These are phyloP conservation scores for Ogataea minuta DNA, from an alignment of 805 yeast species.

Conservation along the genomic window DNA sequence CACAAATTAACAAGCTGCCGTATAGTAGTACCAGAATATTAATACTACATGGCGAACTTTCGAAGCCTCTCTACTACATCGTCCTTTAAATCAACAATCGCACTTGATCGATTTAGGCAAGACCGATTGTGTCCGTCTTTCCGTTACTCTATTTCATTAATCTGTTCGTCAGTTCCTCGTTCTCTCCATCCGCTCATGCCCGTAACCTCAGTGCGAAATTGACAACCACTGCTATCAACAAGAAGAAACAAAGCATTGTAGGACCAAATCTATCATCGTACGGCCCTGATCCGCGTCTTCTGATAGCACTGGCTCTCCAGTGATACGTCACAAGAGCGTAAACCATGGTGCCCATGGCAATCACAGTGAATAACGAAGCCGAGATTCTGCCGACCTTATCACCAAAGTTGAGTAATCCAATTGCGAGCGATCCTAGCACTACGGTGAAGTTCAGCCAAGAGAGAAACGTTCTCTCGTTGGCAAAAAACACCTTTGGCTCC, in stretches of 20 bases:
- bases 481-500: constrained; percentile 98
- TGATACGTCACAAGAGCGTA: constrained; percentile 95
- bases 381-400: constrained; percentile 89
- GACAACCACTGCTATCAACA: constrained; percentile 88
- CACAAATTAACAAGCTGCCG: no score
- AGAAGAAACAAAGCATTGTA: constrained; percentile 91
- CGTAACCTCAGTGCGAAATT: constrained; percentile 84
- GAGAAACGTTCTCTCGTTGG: constrained; percentile 96
- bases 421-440: constrained; percentile 92
- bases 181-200: constrained; percentile 33
- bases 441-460: constrained; percentile 99
- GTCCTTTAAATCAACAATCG: background rate
- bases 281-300: constrained; percentile 98
- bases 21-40: no score
- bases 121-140: background rate
- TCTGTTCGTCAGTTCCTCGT: background rate
- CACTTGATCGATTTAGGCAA: background rate
- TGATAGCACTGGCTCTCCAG: constrained; percentile 99
- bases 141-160: constrained; percentile 6
- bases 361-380: constrained; percentile 91
- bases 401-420: constrained; percentile 94
- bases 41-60: no score
- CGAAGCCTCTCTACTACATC: no score
- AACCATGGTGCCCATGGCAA: constrained; percentile 97
- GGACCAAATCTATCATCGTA: constrained; percentile 99